Conservation (phyloP, 768 basidiomycete genomes). For the Hygrophorus russula region DNA sequence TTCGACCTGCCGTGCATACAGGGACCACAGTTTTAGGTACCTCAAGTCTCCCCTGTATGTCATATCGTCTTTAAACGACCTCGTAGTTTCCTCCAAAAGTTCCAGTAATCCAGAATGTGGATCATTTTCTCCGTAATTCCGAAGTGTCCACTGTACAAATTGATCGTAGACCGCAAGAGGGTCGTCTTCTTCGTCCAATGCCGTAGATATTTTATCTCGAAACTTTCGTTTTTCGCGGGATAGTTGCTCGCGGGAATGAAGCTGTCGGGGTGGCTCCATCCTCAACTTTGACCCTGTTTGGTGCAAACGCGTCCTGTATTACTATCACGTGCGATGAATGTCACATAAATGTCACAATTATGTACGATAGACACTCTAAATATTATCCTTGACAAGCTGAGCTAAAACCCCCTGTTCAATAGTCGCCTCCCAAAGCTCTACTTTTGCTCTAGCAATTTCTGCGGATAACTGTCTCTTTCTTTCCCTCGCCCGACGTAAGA, state of each 20-base stretch:
- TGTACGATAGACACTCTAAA: neutral
- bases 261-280: neutral
- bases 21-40: constrained; percentile 86
- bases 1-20: constrained; percentile 76
- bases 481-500: constrained; percentile 42
- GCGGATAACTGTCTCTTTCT: constrained; percentile 37
- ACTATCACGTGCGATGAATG: neutral
- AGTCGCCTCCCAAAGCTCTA: constrained; percentile 64
- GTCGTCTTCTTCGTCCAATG: constrained; percentile 69
- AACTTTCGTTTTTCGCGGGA: constrained; percentile 23
- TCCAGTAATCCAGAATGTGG: constrained; percentile 65
- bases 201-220: constrained; percentile 32
- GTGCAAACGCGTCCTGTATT: neutral
- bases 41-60: constrained; percentile 80
- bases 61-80: constrained; percentile 72
- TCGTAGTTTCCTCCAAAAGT: constrained; percentile 74
- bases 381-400: constrained; percentile 31
- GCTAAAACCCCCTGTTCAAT: constrained; percentile 57
- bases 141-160: constrained; percentile 85
- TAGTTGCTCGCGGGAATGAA: neutral
- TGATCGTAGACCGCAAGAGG: constrained; percentile 76
- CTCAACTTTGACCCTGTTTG: neutral
- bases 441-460: constrained; percentile 50
- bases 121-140: constrained; percentile 64
- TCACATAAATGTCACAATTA: neutral